Percentiles rank a stretch among this genome's conserved stretches.
Evolutionary conservation across 208 protist genomes (phyloP).

Genomic region (Acanthamoeba royreba): DNA sequence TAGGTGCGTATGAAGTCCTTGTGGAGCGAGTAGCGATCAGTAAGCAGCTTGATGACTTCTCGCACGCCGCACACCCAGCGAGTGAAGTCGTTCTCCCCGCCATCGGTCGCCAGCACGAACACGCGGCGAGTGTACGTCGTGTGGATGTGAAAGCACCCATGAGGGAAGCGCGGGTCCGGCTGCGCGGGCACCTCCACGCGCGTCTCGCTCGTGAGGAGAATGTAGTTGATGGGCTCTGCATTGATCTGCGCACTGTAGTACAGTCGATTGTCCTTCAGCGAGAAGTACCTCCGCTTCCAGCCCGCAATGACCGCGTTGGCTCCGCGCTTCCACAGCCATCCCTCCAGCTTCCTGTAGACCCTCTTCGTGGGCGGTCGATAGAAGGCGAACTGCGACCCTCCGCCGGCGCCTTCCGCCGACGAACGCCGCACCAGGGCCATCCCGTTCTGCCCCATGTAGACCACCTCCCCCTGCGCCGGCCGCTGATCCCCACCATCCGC

Average conservation of each 20-base stretch:
- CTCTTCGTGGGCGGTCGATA: neutral
- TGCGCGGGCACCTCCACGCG: neutral
- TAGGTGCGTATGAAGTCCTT: constrained; percentile 3
- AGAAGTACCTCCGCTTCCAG: neutral
- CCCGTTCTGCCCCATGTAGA: too few relatives aligned
- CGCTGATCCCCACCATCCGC: too few relatives aligned
- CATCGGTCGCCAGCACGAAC: neutral
- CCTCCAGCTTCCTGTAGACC: neutral
- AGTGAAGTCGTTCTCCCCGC: neutral
- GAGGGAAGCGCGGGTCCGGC: neutral
- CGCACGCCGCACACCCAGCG: neutral
- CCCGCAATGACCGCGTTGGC: neutral
- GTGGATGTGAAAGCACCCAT: neutral
- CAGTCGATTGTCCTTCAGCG: neutral
- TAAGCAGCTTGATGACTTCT: neutral
- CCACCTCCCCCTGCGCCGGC: too few relatives aligned
- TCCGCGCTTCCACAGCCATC: constrained; percentile 8
- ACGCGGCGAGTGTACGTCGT: neutral
- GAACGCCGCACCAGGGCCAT: too few relatives aligned
- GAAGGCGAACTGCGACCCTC: too few relatives aligned
- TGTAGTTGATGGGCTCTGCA: constrained; percentile 32
- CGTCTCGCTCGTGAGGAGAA: neutral
- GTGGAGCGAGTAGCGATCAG: constrained; percentile 6
- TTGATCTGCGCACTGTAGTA: neutral
- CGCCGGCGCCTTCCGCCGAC: too few relatives aligned